Evolutionary conservation across 2,329 filamentous ascomycete species (phyloP).

Genomic region (Phaeosphaeria sp.): DNA sequence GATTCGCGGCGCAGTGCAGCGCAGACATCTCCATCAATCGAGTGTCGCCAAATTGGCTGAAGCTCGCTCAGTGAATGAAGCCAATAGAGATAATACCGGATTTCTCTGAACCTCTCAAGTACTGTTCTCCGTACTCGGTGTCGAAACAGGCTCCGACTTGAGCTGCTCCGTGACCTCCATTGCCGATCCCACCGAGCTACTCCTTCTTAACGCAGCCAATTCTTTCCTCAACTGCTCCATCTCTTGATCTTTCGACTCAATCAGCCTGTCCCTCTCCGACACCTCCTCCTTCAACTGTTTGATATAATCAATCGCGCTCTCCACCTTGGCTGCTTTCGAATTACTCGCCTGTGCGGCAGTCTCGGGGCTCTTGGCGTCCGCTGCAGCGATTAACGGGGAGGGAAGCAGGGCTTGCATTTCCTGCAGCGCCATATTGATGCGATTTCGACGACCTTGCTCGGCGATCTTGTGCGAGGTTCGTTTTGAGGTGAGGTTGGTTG

Average conservation of each 20-base stretch:
- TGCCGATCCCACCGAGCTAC: slow-evolving; percentile 18
- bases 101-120: slow-evolving; percentile 14
- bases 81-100: background rate
- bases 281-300: slow-evolving; percentile 80
- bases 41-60: background rate
- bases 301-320: slow-evolving; percentile 95
- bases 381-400: slow-evolving; percentile 47
- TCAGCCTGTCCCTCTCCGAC: slow-evolving; percentile 67
- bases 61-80: background rate
- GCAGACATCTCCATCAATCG: background rate
- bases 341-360: slow-evolving; percentile 47
- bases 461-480: slow-evolving; percentile 97
- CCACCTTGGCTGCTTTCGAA: slow-evolving; percentile 97
- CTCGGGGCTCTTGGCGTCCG: slow-evolving; percentile 47
- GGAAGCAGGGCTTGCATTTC: slow-evolving; percentile 91
- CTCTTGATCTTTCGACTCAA: slow-evolving; percentile 70
- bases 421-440: slow-evolving; percentile 91
- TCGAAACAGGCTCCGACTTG: slow-evolving; percentile 21
- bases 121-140: slow-evolving; percentile 16
- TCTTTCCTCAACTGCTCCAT: slow-evolving; percentile 59
- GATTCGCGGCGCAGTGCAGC: background rate
- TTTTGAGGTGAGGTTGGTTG: slow-evolving; percentile 93
- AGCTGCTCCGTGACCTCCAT: slow-evolving; percentile 12
- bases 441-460: slow-evolving; percentile 91
- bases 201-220: slow-evolving; percentile 49